These are phyloP conservation scores for Kluyveromyces aestuarii DNA, from an alignment of 805 yeast species.

Conservation along the genomic window DNA sequence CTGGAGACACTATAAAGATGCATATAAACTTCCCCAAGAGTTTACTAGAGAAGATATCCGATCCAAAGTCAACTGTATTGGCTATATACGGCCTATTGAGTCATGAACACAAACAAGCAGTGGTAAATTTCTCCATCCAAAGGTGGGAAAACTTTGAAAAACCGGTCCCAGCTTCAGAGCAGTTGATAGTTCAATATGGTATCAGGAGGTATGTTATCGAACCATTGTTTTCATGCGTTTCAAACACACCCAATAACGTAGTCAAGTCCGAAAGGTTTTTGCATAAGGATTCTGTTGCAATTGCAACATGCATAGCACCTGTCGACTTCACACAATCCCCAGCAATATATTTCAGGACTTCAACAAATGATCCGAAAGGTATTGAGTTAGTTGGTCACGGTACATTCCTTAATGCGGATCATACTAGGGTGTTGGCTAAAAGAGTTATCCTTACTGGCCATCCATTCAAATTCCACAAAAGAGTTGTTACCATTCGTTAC, in stretches of 20 bases:
- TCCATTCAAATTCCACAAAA: constrained; percentile 90
- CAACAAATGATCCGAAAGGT: constrained; percentile 35
- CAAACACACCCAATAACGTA: constrained; percentile 73
- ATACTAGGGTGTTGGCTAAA: constrained; percentile 76
- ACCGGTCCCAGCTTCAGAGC: constrained; percentile 78
- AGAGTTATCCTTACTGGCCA: constrained; percentile 87
- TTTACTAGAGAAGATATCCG: constrained; percentile 36
- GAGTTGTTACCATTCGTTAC: constrained; percentile 84
- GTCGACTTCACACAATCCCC: constrained; percentile 78
- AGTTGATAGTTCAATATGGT: constrained; percentile 84
- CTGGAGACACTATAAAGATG: constrained; percentile 60
- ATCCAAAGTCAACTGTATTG: constrained; percentile 41
- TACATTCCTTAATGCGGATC: constrained; percentile 78
- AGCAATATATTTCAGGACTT: constrained; percentile 66
- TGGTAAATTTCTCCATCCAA: constrained; percentile 70
- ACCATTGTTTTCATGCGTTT: constrained; percentile 76
- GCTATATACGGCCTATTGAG: constrained; percentile 65
- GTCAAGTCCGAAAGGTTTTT: constrained; percentile 78
- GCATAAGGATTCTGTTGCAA: constrained; percentile 62
- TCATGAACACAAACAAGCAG: constrained; percentile 81
- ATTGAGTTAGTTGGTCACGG: constrained; percentile 82
- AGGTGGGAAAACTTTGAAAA: constrained; percentile 86
- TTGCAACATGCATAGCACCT: constrained; percentile 87
- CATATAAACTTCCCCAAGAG: constrained; percentile 48
- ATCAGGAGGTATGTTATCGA: constrained; percentile 76